Evolutionary conservation across 306 rosid genomes (phyloP).

Genomic region (Cucurbita pepo): DNA sequence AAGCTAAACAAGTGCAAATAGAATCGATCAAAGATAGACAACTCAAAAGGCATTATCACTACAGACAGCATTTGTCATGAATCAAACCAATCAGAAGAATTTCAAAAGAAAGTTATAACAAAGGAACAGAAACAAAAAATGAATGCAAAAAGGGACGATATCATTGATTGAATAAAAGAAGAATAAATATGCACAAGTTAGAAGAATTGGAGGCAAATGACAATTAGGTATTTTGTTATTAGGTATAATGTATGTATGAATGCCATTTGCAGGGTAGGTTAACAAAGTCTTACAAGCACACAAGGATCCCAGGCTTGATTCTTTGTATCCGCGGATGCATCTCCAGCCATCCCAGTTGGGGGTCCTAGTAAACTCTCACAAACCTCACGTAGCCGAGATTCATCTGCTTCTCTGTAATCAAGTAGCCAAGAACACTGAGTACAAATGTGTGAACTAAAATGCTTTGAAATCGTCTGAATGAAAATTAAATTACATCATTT

Average conservation of each 20-base stretch:
- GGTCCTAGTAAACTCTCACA: conserved; percentile 97
- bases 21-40: not conserved
- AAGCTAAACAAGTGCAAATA: not conserved
- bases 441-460: not conserved
- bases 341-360: conserved; percentile 84
- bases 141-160: not conserved
- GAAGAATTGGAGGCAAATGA: not conserved
- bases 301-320: conserved; percentile 78
- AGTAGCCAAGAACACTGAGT: not conserved
- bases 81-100: not conserved
- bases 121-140: not conserved
- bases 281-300: conserved; percentile 57
- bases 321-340: conserved; percentile 35
- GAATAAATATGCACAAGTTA: not conserved
- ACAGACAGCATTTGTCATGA: not conserved
- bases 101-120: not conserved
- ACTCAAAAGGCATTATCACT: not conserved
- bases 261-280: not conserved
- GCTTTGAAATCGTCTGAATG: not conserved
- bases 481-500: not conserved
- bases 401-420: conserved; percentile 89
- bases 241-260: not conserved
- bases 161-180: not conserved
- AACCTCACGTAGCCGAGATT: conserved; percentile 84
- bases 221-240: not conserved